Base-by-base conservation (phyloP, 2,329 filamentous ascomycete species). In the Neopestalotiopsis sp. region DNA sequence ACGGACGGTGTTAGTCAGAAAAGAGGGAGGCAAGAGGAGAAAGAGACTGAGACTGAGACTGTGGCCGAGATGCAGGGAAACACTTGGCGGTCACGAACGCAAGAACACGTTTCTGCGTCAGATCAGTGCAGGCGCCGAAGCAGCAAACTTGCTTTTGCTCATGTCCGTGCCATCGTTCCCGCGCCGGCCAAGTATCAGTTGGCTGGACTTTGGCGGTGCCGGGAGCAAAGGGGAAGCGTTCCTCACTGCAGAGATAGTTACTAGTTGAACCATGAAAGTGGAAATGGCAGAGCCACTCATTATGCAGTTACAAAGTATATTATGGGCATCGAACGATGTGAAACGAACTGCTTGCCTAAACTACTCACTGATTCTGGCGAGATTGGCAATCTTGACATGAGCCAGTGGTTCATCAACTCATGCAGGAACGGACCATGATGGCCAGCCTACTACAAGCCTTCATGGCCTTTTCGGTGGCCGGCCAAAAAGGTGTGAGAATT, bases 111-210 rank as follows among this genome's bases (percentile, higher is more conserved):
- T 59, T 24, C 57, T 28, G 34, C 32, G 30, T 34, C n/a, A 61
- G 58, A 32, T 45, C n/a, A 20, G 13, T 30, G 57, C 30, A 34
- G 12, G 57, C 30, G 57, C 24, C 30, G 24, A 34, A 28, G 24
- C 13, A 13, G 24, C 24, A 30, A 14, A 52, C 9, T 64, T 64
- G 61, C 61, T 64, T 64, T 64, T 45, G 38, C 12, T 7, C 9
- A 30, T 38, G 61, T 61, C 59, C 61, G 61, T 64, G 61, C 38
- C n/a, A 64, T 24, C n/a, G n/a, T 24, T 64, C 61, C 40, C 20
- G 20, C 40, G 45, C 28, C 38, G 28, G 13, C 59, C 34, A 10
- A 38, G 34, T 38, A 38, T 61, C 59, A 61, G 59, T 61, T 24
- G 30, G 28, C 13, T 64, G 61, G 32, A 14, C 40, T 9, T 49